phyloP scores from a whole-genome alignment of 2,329 filamentous ascomycete genomes.

The Colletotrichum tropicale region DNA sequence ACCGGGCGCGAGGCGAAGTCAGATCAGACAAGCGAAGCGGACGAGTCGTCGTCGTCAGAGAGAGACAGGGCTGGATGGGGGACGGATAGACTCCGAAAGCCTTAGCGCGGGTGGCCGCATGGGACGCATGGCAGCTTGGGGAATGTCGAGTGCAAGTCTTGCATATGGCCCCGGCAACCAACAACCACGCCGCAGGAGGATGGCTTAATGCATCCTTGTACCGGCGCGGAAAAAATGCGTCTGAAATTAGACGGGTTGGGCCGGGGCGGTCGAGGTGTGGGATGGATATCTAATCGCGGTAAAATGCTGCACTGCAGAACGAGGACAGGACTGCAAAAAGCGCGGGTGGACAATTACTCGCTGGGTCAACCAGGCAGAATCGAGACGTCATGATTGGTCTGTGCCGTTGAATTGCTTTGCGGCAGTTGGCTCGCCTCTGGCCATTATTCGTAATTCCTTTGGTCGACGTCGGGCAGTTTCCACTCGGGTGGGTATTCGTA shows the following conservation, averaged over 20 bases:
- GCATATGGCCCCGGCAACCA: constrained; percentile 5
- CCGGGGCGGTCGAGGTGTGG: not conserved
- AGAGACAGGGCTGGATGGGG: not conserved
- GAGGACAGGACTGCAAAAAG: not conserved
- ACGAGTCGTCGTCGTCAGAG: not conserved
- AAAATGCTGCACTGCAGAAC: not conserved
- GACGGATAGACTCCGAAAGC: constrained; percentile 1
- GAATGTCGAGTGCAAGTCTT: constrained; percentile 17
- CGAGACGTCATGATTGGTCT: constrained; percentile 13
- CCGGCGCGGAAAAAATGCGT: not conserved
- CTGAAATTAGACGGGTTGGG: not conserved
- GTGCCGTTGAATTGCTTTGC: not conserved
- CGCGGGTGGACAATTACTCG: not conserved
- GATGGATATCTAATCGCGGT: not conserved
- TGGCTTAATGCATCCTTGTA: not conserved
- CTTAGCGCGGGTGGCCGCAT: constrained; percentile 2
- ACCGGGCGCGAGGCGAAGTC: not conserved
- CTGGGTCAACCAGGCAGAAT: constrained; percentile 7
- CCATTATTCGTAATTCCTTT: constrained; percentile 17
- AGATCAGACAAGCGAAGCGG: not conserved
- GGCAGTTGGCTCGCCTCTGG: constrained; percentile 2
- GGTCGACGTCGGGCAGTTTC: constrained; percentile 15
- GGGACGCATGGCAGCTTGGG: constrained; percentile 16
- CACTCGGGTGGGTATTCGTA: not conserved
- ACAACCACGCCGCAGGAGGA: not conserved